Conservation (phyloP, 495 filamentous ascomycete species). For the Lophiostoma macrostomum region DNA sequence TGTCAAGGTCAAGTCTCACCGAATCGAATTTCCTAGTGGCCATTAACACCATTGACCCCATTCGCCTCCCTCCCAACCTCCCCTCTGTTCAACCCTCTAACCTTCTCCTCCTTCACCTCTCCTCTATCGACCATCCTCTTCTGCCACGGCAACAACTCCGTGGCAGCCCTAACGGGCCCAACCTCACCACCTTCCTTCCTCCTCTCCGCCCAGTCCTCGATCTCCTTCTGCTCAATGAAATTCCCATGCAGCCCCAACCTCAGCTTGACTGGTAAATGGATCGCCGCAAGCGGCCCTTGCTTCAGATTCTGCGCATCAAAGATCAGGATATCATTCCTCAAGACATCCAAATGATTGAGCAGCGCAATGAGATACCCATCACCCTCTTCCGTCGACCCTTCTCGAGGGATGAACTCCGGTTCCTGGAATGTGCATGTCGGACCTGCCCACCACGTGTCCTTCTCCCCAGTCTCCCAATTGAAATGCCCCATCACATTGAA, state of each 20-base stretch:
- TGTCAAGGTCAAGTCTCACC: too few species aligned
- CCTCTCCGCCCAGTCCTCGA: slow-evolving; percentile 31
- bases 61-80: not conserved
- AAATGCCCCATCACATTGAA: slow-evolving; percentile 35
- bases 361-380: slow-evolving; percentile 57
- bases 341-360: slow-evolving; percentile 47
- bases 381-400: slow-evolving; percentile 45
- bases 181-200: slow-evolving; percentile 19
- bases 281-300: slow-evolving; percentile 28
- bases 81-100: not conserved
- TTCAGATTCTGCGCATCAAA: slow-evolving; percentile 31
- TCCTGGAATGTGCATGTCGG: slow-evolving; percentile 48
- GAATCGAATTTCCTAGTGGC: slow-evolving; percentile 13
- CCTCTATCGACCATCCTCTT: slow-evolving; percentile 19
- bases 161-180: slow-evolving; percentile 23
- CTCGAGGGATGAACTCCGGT: slow-evolving; percentile 54
- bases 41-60: slow-evolving; percentile 14
- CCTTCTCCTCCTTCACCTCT: not conserved
- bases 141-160: slow-evolving; percentile 31
- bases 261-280: slow-evolving; percentile 38
- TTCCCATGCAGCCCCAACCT: slow-evolving; percentile 36
- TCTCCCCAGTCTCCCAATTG: slow-evolving; percentile 24
- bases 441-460: slow-evolving; percentile 30
- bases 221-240: slow-evolving; percentile 31
- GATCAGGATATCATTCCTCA: slow-evolving; percentile 34